Base-by-base conservation (phyloP, 78 protist species). In the Andalucia godoyi region DNA sequence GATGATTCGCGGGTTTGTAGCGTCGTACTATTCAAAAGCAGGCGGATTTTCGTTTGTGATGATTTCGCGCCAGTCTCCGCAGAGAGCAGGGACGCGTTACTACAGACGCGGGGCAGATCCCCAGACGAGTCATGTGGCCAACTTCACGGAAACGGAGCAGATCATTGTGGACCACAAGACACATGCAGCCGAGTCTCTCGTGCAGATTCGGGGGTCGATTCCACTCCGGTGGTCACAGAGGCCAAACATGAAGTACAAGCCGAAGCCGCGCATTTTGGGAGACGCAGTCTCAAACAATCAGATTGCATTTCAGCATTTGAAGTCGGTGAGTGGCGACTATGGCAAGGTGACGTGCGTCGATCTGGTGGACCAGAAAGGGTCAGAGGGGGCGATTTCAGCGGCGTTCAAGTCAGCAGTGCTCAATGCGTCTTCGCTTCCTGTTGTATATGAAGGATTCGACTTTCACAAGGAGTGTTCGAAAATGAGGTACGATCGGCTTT, bases 91-190 rank as follows among this genome's bases (percentile, higher is more conserved):
- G 15, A 79, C 79, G 4, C 64, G 95, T 9, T 85, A 70, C 68
- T 58, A 73, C 41, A 71, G 80, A 2, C 73, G 95, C 39, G 95
- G 95, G 38, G 69, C 86, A 7, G 88, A 89, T n/a, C n/a, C n/a
- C 53, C 86, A 71, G 57, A 78, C 73, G 34, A 91, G 95, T 7
- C 57, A 70, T 57, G 90, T 81, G 25, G 95, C 95, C 66, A 89
- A 89, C 66, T 77, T 71, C 67, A 82, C 67, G 17, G 91, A 86
- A 42, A 72, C 87, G 9, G 92, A 86, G 59, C 89, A 83, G 63
- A 42, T 76, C 32, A 0, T 71, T 1, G 21, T 55, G 18, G 21
- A 50, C 25, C 63, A 43, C n/a, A 12, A 40, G n/a, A n/a, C n/a
- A n/a, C n/a, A n/a, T n/a, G n/a, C 15, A 21, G 53, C 2, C 34